Percentiles rank a stretch among this genome's conserved stretches.
Conservation (phyloP, 2,329 filamentous ascomycete species). For the Aspergillus caelatus region DNA sequence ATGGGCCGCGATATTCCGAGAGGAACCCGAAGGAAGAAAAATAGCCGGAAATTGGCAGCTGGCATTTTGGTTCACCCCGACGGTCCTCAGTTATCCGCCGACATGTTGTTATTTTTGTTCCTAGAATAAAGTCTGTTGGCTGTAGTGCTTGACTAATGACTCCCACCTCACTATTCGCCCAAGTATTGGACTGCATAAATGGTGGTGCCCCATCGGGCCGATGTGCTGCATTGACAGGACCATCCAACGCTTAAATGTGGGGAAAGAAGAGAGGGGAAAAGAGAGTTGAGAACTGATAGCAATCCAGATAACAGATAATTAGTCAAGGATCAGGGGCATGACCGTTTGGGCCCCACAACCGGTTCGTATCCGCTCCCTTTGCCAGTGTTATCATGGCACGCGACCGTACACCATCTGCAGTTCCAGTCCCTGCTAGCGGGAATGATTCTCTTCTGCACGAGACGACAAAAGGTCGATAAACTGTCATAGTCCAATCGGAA, state of each 20-base stretch:
- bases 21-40: conserved; percentile 19
- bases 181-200: not conserved
- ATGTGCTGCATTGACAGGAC: not conserved
- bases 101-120: not conserved
- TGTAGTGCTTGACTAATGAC: not conserved
- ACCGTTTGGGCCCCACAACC: not conserved
- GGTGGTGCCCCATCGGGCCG: not conserved
- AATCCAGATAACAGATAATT: not conserved
- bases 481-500: not conserved
- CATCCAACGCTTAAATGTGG: not conserved
- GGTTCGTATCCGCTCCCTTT: not conserved
- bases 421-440: not conserved
- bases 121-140: not conserved
- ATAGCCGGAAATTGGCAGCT: conserved; percentile 13
- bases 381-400: not conserved
- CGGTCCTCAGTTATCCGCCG: not conserved
- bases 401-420: not conserved
- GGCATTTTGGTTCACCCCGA: not conserved
- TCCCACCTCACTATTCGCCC: not conserved
- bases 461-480: not conserved
- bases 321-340: not conserved
- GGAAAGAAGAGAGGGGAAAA: not conserved
- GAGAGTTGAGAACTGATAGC: not conserved
- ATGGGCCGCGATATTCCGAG: conserved; percentile 20
- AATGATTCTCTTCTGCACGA: not conserved